Base-by-base conservation (phyloP, 2,329 filamentous ascomycete species). In the Fusarium pininemorale region DNA sequence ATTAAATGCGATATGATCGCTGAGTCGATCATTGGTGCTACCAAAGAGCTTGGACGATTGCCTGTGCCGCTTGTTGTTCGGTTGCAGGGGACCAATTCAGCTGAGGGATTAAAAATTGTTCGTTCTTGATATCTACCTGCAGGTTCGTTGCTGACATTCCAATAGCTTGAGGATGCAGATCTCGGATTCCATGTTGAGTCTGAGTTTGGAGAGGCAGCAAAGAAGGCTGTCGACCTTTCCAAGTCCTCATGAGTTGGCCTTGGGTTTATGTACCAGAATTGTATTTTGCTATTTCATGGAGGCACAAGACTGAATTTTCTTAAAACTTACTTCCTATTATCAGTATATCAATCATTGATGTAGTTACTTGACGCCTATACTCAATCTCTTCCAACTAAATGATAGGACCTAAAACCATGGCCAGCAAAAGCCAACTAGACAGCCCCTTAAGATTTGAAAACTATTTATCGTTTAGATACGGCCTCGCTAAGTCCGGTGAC, bases 41-140 rank as follows among this genome's bases (percentile, higher is more conserved):
- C 45, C 18, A 61, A 54, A 9, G 58, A 54, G 18, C 58, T 61
- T 1, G 58, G 58, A 1, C 16, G 28, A n/a, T 20, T 60, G 37
- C 47, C 28, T 37, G 58, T 61, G n/a, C 58, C 58, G 15, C 58
- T 61, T n/a, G 58, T 61, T n/a, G 58, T 61, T 35, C 58, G 58
- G 13, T 7, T 61, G 6, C 58, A 61, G 37, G 58, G 58, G 2
- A 61, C 58, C 7, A 61, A 61, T 42, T 61, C 58, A 15, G n/a
- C 58, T 28, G 37, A 61, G 18, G 58, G 58, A 3, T n/a, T 61
- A 18, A 61, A 54, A 20, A 61, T 61, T 54, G 58, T 60, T 4
- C 10, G 44, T 60, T 16, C 20, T 1, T 8, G 15, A 28, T 1
- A 41, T 35, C 37, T 32, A 0, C 8, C 16, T 13, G 5, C 2